These are phyloP conservation scores for Starmerella etchellsii DNA, from an alignment of 805 yeast genomes.

Conservation along the genomic window DNA sequence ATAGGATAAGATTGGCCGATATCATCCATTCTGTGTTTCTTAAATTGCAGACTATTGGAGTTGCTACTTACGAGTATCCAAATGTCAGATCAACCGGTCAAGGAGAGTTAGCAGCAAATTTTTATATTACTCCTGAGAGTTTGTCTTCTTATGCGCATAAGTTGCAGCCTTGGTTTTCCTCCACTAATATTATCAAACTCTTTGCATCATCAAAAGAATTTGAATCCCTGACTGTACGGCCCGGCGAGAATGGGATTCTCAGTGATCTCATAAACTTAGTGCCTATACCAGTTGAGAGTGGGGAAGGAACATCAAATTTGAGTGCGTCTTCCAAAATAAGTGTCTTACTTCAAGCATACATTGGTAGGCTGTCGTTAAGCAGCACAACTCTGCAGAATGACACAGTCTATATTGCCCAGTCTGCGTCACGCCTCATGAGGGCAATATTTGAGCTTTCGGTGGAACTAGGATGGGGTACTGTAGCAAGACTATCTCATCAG, in stretches of 20 bases:
- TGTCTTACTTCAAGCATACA: conserved; percentile 70
- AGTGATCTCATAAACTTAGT: conserved; percentile 53
- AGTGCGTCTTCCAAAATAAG: conserved; percentile 78
- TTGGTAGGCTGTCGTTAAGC: conserved; percentile 60
- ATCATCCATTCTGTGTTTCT: conserved; percentile 64
- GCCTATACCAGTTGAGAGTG: conserved; percentile 90
- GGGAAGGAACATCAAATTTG: too few species aligned
- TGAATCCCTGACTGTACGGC: conserved; percentile 67
- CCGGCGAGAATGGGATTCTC: conserved; percentile 71
- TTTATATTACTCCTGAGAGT: conserved; percentile 65
- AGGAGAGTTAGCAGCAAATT: conserved; percentile 77
- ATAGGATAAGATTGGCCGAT: conserved; percentile 31
- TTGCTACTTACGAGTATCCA: conserved; percentile 45
- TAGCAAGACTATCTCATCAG: conserved; percentile 45
- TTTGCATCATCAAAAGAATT: conserved; percentile 81
- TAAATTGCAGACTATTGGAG: conserved; percentile 41
- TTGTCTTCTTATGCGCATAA: conserved; percentile 52
- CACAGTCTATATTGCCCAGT: conserved; percentile 84
- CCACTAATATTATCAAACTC: conserved; percentile 62
- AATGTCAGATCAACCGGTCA: conserved; percentile 49
- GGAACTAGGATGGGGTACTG: conserved; percentile 55
- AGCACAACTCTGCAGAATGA: conserved; percentile 90
- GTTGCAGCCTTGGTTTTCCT: conserved; percentile 50
- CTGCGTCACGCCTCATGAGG: conserved; percentile 76
- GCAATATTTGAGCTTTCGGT: conserved; percentile 73